Evolutionary conservation across 2,329 filamentous ascomycete genomes (phyloP), one percentile per base, ranked within the genome.

Genomic region (Epichloe typhina): DNA sequence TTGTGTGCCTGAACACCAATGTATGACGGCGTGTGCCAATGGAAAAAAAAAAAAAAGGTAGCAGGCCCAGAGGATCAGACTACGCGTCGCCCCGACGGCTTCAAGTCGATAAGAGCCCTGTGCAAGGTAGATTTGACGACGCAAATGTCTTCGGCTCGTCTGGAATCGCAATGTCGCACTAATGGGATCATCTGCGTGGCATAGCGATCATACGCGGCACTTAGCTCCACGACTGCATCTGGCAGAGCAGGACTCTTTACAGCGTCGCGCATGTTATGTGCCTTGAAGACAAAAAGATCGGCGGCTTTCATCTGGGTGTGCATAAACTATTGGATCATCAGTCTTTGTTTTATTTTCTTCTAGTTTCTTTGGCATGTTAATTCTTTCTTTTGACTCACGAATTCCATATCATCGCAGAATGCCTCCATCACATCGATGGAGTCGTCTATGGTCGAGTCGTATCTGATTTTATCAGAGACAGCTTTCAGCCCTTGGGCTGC

Each of bases 331-430:
- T 21, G 13, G 37, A 31, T 31, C 31, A 31, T 31, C 8, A 31
- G 31, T 31, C 31, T 31, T 31, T 31, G 31, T 2, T 31, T 11
- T 4, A 3, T 31, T 31, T 31, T 11, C 31, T 31, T 11, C 8
- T 31, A 11, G 26, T 31, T 3, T 31, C 31, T 26, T 26, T 11
- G 31, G 9, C 31, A 31, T 31, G 5, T 47, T 38, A 1, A 15
- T 19, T 38, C 45, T 38, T 38, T 3, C 4, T n/a, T 8, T 38
- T 15, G 23, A 48, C 46, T 40, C 37, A 48, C 46, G 5, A 26
- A 17, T n/a, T 41, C 37, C 46, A 48, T 48, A 5, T 48, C 46
- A 41, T 40, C 46, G 21, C 46, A 48, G 11, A 48, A 48, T n/a
- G 46, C 46, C 6, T 19, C 21, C 36, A 48, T 21, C 15, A 48